phyloP scores from a whole-genome alignment of 2,329 filamentous ascomycete species.

The Hypomyces perniciosus region DNA sequence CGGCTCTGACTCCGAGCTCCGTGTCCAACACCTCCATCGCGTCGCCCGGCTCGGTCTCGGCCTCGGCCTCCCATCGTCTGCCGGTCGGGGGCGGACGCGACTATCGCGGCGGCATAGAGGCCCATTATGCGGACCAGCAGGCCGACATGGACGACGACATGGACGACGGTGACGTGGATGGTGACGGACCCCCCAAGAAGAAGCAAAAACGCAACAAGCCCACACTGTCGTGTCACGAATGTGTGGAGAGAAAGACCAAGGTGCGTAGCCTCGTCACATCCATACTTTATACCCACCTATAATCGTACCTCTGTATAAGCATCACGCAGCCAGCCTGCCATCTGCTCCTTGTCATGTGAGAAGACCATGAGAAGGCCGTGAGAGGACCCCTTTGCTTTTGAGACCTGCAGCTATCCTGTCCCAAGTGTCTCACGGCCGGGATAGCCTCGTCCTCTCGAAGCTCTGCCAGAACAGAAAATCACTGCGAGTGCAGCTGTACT shows the following conservation, averaged over 20 bases:
- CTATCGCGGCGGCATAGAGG: constrained; percentile 1
- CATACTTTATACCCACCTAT: too few species aligned
- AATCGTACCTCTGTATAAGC: too few species aligned
- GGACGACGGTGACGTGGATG: constrained; percentile 18
- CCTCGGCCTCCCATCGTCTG: constrained; percentile 18
- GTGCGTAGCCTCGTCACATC: constrained; percentile 39
- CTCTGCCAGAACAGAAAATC: too few species aligned
- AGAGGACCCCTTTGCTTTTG: too few species aligned
- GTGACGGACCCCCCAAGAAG: constrained; percentile 47
- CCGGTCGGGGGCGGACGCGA: constrained; percentile 9
- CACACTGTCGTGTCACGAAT: constrained; percentile 71
- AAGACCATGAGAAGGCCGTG: too few species aligned
- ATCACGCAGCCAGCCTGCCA: too few species aligned
- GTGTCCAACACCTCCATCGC: constrained; percentile 19
- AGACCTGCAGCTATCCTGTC: too few species aligned
- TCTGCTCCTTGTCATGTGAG: too few species aligned
- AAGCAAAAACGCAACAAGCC: constrained; percentile 84
- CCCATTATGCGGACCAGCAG: constrained; percentile 10
- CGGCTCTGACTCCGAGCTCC: constrained; percentile 23
- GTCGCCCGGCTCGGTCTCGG: constrained; percentile 18
- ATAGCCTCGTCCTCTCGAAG: constrained; percentile 8
- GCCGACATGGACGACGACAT: constrained; percentile 19
- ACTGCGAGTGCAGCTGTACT: too few species aligned
- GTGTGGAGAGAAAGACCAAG: constrained; percentile 78
- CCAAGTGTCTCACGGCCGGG: too few species aligned